phyloP scores from a whole-genome alignment of 768 basidiomycete species.

The Tulasnella sp. region DNA sequence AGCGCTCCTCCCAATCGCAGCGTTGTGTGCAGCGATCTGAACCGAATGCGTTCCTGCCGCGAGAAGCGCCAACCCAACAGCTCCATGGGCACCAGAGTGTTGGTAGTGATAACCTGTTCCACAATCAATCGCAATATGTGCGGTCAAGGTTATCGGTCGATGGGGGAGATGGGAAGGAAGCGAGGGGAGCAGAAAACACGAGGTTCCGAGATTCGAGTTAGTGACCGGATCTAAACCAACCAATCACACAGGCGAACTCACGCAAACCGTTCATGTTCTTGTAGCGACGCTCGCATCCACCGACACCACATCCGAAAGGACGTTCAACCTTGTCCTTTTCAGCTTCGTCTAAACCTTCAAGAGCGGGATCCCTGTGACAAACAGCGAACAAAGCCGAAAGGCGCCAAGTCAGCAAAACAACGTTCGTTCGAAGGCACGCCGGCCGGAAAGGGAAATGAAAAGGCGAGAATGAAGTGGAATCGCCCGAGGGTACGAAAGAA shows the following conservation, averaged over 20 bases:
- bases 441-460: not conserved
- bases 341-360: constrained; percentile 37
- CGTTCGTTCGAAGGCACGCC: not conserved
- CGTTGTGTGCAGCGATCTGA: constrained; percentile 19
- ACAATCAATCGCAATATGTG: not conserved
- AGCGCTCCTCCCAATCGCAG: not conserved
- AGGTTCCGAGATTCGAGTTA: not conserved
- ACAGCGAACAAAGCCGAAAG: not conserved
- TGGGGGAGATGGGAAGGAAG: not conserved
- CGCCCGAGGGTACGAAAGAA: not conserved
- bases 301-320: constrained; percentile 84
- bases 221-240: not conserved
- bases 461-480: not conserved
- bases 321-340: constrained; percentile 75
- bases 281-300: constrained; percentile 58
- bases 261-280: constrained; percentile 98
- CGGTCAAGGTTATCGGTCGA: not conserved
- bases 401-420: constrained; percentile 33
- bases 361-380: constrained; percentile 13
- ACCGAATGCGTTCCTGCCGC: constrained; percentile 38
- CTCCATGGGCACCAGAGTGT: constrained; percentile 92
- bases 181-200: not conserved
- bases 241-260: constrained; percentile 18
- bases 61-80: constrained; percentile 72
- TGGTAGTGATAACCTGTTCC: constrained; percentile 77